Conservation (phyloP, 2,329 filamentous ascomycete species). For the Dothistroma septosporum region DNA sequence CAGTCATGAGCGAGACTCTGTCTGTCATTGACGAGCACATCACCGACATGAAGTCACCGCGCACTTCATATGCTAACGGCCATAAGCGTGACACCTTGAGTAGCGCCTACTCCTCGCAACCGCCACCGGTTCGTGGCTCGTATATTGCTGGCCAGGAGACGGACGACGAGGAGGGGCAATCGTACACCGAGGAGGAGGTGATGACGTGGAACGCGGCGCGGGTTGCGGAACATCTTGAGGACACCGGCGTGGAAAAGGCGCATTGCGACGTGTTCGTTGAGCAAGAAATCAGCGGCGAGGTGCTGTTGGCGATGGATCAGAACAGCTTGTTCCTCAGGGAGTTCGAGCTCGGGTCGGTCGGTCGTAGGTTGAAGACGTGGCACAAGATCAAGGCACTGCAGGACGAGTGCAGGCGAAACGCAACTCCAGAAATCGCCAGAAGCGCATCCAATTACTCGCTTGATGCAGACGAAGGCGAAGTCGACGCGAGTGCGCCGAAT, state of each 20-base stretch:
- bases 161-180: constrained; percentile 77
- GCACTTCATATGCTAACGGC: constrained; percentile 43
- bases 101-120: constrained; percentile 81
- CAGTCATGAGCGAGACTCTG: constrained; percentile 88
- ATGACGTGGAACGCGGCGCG: constrained; percentile 73
- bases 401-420: constrained; percentile 69
- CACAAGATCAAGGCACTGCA: constrained; percentile 91
- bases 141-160: constrained; percentile 94
- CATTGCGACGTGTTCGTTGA: constrained; percentile 94
- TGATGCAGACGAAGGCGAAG: constrained; percentile 34
- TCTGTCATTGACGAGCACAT: constrained; percentile 98
- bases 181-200: constrained; percentile 71
- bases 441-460: constrained; percentile 42
- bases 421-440: constrained; percentile 38
- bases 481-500: constrained; percentile 39
- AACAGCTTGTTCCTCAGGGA: constrained; percentile 93
- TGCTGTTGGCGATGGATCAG: constrained; percentile 90
- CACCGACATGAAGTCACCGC: constrained; percentile 68
- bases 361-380: constrained; percentile 86
- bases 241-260: constrained; percentile 75
- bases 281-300: constrained; percentile 93
- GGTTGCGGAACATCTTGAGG: constrained; percentile 85
- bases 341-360: constrained; percentile 88
- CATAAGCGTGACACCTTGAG: constrained; percentile 48
- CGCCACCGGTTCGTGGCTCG: constrained; percentile 68